Percentiles rank a stretch among this genome's conserved stretches.
phyloP scores from a whole-genome alignment of 2,329 filamentous ascomycete genomes.

The Knufia petricola region DNA sequence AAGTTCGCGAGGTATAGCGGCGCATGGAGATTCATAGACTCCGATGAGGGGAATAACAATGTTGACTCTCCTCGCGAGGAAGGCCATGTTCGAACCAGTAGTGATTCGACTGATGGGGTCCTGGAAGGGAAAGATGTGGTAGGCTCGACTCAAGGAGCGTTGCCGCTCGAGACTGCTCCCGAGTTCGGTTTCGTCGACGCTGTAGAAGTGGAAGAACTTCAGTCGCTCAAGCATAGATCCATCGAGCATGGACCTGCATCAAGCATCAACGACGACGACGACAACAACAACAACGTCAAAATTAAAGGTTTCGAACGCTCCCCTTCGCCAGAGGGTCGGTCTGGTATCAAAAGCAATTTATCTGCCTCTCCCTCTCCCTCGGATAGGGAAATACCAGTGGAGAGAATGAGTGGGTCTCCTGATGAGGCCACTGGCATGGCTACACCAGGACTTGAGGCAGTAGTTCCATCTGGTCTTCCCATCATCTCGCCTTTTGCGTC shows the following conservation, averaged over 20 bases:
- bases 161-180: background rate
- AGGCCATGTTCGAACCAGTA: background rate
- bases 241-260: too few species aligned
- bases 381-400: background rate
- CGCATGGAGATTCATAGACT: conserved; percentile 61
- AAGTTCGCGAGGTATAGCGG: conserved; percentile 57
- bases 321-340: background rate
- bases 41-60: conserved; percentile 16
- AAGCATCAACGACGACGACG: too few species aligned
- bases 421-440: background rate
- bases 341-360: background rate
- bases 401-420: too few species aligned
- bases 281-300: background rate
- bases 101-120: too few species aligned
- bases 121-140: too few species aligned
- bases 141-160: background rate
- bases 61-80: background rate
- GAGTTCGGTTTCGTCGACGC: background rate
- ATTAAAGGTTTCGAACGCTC: background rate
- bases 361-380: background rate
- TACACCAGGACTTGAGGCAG: conserved; percentile 30
- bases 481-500: conserved; percentile 31
- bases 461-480: conserved; percentile 32
- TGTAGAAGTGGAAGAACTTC: too few species aligned
- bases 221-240: too few species aligned